A percentile compares a stretch with the other conserved stretches of the same genome.
Evolutionary conservation across 2,329 filamentous ascomycete genomes (phyloP).

Genomic region (Rasamsonia emersonii): DNA sequence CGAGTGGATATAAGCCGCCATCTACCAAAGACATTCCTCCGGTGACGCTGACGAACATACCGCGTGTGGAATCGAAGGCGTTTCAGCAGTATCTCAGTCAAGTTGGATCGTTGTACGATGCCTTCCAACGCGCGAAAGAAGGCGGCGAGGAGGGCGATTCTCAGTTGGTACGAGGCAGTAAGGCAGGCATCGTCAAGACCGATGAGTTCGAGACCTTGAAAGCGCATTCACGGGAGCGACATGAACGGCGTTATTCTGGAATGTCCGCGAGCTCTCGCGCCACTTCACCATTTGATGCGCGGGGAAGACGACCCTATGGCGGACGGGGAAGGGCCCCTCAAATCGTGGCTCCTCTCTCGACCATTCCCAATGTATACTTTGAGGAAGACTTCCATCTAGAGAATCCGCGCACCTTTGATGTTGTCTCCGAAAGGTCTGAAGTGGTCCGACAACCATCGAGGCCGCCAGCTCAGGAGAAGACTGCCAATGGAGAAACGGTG

Average conservation of each 20-base stretch:
- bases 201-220: slow-evolving; percentile 43
- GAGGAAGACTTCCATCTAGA: slow-evolving; percentile 92
- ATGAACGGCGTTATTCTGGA: slow-evolving; percentile 33
- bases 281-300: slow-evolving; percentile 40
- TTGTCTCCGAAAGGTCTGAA: slow-evolving; percentile 92
- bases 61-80: slow-evolving; percentile 66
- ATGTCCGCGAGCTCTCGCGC: slow-evolving; percentile 37
- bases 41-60: slow-evolving; percentile 81
- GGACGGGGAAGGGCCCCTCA: slow-evolving; percentile 49
- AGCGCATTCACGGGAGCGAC: slow-evolving; percentile 23
- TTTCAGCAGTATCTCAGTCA: slow-evolving; percentile 81
- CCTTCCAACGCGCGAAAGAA: slow-evolving; percentile 74
- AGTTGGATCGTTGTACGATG: slow-evolving; percentile 80
- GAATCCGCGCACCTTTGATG: slow-evolving; percentile 90
- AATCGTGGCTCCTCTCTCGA: slow-evolving; percentile 76
- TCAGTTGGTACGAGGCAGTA: slow-evolving; percentile 39
- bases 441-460: slow-evolving; percentile 66
- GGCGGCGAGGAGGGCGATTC: slow-evolving; percentile 56
- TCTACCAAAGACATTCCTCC: slow-evolving; percentile 86
- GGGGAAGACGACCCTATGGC: slow-evolving; percentile 44
- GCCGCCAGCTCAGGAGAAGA: slow-evolving; percentile 44
- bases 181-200: slow-evolving; percentile 32
- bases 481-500: slow-evolving; percentile 49
- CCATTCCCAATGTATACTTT: slow-evolving; percentile 88
- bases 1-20: slow-evolving; percentile 70